Conservation (phyloP, 2,329 filamentous ascomycete genomes). For the Pestalotiopsis sp. region DNA sequence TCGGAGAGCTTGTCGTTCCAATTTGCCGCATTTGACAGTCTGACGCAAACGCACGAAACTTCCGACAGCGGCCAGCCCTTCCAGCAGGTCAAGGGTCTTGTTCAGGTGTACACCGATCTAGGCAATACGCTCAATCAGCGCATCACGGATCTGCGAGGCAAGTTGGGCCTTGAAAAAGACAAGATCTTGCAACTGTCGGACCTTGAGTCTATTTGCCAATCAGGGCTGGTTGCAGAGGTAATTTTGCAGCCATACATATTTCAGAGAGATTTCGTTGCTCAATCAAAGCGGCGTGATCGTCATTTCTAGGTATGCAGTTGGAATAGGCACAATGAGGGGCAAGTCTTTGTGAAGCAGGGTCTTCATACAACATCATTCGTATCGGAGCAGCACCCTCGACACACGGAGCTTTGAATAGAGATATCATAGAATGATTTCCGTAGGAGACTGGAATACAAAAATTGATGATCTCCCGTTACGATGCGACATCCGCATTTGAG, state of each 20-base stretch:
- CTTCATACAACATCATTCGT: no score
- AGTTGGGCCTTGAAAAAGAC: not conserved
- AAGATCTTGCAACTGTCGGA: not conserved
- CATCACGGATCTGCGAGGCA: not conserved
- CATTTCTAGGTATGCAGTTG: not conserved
- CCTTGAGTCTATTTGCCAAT: not conserved
- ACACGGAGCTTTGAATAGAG: no score
- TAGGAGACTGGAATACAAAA: no score
- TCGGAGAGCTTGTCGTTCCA: not conserved
- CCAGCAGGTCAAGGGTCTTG: not conserved
- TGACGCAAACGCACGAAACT: not conserved
- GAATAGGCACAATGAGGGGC: no score
- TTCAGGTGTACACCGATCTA: not conserved
- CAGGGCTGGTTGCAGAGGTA: not conserved
- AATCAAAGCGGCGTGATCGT: not conserved
- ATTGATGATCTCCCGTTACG: no score
- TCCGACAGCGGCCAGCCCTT: not conserved
- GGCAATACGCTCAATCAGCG: not conserved
- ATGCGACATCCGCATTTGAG: no score
- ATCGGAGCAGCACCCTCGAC: no score
- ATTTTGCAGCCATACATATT: not conserved
- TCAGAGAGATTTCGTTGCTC: not conserved
- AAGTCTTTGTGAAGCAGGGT: no score
- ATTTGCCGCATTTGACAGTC: not conserved
- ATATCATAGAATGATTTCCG: no score